Conservation (phyloP, 169 alveolate species). For the Plasmodium gonderi region DNA sequence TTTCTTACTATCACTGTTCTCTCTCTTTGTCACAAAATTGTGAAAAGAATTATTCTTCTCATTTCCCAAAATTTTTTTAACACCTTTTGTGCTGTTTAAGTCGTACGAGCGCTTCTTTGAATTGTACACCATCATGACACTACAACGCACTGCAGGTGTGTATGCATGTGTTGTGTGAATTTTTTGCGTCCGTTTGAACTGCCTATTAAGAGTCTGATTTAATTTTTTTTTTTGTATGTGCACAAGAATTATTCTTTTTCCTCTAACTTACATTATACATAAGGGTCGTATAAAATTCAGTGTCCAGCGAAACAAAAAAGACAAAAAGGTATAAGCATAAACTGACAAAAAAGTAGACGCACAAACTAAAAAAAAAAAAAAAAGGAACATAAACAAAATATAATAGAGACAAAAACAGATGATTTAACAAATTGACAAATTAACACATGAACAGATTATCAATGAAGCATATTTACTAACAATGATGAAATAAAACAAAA, state of each 20-base stretch:
- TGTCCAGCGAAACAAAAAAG: no score
- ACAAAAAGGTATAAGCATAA: no score
- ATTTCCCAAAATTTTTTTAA: neutral
- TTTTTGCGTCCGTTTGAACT: no score
- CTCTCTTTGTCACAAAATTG: neutral
- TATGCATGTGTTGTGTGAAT: no score
- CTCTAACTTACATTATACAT: no score
- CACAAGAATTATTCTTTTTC: no score
- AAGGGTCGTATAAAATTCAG: no score
- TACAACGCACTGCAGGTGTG: neutral
- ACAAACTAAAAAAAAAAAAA: neutral
- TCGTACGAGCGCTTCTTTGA: constrained; percentile 23
- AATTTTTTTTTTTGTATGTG: no score
- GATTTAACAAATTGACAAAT: neutral
- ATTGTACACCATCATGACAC: neutral
- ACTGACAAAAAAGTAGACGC: no score
- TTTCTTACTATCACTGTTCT: neutral
- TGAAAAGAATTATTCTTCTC: neutral
- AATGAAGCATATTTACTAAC: constrained; percentile 1
- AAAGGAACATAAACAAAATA: neutral
- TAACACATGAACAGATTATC: neutral
- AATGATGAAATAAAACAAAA: neutral
- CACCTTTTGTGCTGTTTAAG: neutral
- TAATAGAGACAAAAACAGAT: neutral
- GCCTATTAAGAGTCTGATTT: no score